Percentiles rank a stretch among this genome's conserved stretches.
phyloP scores from a whole-genome alignment of 164 flowering plant genomes.

The Paratinospora sagittata region DNA sequence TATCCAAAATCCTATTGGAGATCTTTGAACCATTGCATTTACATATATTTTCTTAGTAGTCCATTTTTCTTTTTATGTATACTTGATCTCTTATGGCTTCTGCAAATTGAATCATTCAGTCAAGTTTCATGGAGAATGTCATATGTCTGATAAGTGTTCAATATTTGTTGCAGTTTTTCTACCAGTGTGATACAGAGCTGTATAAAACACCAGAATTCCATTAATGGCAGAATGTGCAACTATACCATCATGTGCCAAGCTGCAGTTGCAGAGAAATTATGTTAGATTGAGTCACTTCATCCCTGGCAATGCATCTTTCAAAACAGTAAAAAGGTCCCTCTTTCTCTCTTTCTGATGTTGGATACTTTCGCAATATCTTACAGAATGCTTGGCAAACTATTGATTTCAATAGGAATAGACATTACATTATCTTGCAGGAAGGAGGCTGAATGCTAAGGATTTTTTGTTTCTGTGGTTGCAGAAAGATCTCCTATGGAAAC shows the following conservation, averaged over 20 bases:
- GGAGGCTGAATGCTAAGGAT: conserved; percentile 3
- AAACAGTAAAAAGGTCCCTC: conserved; percentile 25
- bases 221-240: conserved; percentile 41
- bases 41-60: background rate
- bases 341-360: background rate
- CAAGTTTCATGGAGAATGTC: conserved; percentile 4
- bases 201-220: background rate
- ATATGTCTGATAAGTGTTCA: background rate
- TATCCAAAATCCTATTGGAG: background rate
- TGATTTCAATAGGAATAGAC: background rate
- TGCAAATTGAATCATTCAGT: background rate
- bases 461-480: conserved; percentile 21
- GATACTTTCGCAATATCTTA: too few species aligned
- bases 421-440: background rate
- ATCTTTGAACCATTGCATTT: background rate
- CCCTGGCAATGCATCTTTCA: conserved; percentile 18
- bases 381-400: background rate
- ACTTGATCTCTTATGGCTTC: background rate
- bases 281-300: conserved; percentile 12
- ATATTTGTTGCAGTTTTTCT: background rate
- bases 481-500: conserved; percentile 24
- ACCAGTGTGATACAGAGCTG: background rate
- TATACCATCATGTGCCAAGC: conserved; percentile 26
- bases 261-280: conserved; percentile 21
- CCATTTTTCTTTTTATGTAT: background rate